These are phyloP conservation scores for Phytophthora nicotianae DNA, from an alignment of 352 stramenopile species.

Conservation along the genomic window DNA sequence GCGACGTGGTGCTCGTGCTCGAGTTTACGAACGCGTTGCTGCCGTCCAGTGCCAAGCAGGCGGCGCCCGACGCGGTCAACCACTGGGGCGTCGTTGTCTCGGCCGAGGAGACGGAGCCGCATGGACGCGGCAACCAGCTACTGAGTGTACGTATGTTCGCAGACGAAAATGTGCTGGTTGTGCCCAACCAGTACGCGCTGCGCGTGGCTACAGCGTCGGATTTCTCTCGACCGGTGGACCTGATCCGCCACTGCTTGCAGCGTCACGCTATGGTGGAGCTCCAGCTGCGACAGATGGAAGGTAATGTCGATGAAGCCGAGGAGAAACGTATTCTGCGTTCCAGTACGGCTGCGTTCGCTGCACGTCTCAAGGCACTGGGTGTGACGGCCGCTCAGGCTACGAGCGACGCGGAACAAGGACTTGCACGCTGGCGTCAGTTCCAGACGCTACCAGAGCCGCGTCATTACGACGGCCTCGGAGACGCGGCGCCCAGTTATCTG, in stretches of 20 bases:
- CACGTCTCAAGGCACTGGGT: constrained; percentile 31
- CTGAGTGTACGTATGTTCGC: constrained; percentile 64
- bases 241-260: constrained; percentile 60
- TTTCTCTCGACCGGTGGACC: constrained; percentile 45
- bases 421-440: constrained; percentile 39
- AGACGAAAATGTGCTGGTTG: constrained; percentile 54
- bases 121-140: constrained; percentile 53
- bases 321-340: constrained; percentile 24
- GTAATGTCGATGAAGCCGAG: constrained; percentile 22
- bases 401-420: constrained; percentile 31
- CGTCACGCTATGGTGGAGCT: constrained; percentile 60
- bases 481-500: constrained; percentile 56
- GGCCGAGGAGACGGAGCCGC: constrained; percentile 51
- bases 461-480: constrained; percentile 34
- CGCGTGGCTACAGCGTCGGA: constrained; percentile 41
- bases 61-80: constrained; percentile 49
- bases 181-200: constrained; percentile 66
- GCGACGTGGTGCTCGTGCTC: constrained; percentile 71
- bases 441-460: constrained; percentile 18
- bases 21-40: constrained; percentile 71
- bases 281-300: constrained; percentile 38
- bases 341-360: constrained; percentile 34
- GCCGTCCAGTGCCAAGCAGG: constrained; percentile 38
- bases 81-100: constrained; percentile 63
- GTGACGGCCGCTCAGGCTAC: constrained; percentile 27